phyloP scores from a whole-genome alignment of 352 stramenopile species.

The Phytophthora colocasiae region DNA sequence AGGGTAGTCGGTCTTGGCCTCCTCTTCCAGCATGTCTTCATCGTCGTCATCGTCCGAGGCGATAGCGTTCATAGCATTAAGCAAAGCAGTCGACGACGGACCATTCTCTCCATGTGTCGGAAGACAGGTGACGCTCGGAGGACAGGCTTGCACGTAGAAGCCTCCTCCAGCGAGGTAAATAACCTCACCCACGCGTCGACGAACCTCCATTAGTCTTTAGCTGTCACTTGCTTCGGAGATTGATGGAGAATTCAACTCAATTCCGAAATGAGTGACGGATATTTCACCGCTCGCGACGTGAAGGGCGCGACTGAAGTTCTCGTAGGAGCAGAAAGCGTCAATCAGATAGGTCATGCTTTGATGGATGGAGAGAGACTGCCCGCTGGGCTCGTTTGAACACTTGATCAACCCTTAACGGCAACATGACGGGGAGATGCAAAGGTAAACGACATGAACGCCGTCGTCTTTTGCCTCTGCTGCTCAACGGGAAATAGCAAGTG shows the following conservation, averaged over 20 bases:
- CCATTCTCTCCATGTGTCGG: background rate
- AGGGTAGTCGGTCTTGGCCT: background rate
- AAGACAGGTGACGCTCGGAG: conserved; percentile 2
- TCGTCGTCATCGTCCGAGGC: conserved; percentile 19
- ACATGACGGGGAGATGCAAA: background rate
- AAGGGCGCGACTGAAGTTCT: conserved; percentile 8
- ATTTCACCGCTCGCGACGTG: conserved; percentile 8
- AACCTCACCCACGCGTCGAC: conserved; percentile 1
- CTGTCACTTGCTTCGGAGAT: conserved; percentile 13
- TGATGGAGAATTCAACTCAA: conserved; percentile 14
- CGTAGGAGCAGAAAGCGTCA: conserved; percentile 5
- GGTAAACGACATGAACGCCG: background rate
- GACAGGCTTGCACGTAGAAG: conserved; percentile 22
- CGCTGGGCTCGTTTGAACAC: no score
- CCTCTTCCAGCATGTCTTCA: conserved; percentile 6
- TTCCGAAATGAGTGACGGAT: conserved; percentile 22
- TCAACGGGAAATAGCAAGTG: no score
- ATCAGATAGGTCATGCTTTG: conserved; percentile 11
- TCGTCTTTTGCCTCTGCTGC: no score
- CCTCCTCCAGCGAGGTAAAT: conserved; percentile 1
- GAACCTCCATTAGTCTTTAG: conserved; percentile 1
- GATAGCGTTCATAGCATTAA: background rate
- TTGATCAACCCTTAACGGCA: no score
- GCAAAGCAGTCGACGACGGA: background rate
- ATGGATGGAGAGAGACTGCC: conserved; percentile 1